Evolutionary conservation across 371 early-diverging fungal genomes (phyloP).

Genomic region (Mortierella sp.): DNA sequence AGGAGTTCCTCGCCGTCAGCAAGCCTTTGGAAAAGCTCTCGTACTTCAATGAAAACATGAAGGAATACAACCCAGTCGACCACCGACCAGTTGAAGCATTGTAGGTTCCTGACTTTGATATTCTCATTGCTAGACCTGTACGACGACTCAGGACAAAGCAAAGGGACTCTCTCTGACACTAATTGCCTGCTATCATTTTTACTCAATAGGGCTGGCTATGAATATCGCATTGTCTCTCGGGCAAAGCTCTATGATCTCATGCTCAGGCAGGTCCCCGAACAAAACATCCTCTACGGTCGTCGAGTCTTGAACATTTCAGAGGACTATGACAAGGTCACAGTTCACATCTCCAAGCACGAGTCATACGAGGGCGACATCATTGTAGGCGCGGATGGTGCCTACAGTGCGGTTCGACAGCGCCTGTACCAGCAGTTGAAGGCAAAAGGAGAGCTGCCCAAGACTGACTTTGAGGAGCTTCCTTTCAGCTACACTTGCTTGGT

Average conservation of each 20-base stretch:
- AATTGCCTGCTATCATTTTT: no score
- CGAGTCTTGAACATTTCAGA: not conserved
- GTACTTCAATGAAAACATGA: not conserved
- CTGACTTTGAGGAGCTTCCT: not conserved
- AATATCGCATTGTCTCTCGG: constrained; percentile 4
- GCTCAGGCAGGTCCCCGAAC: constrained; percentile 2
- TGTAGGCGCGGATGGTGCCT: constrained; percentile 20
- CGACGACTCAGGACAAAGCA: not conserved
- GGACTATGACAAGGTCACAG: not conserved
- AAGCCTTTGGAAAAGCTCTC: not conserved
- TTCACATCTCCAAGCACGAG: not conserved
- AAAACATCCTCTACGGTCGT: constrained; percentile 15
- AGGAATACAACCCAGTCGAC: not conserved
- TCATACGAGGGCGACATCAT: constrained; percentile 13
- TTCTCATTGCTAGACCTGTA: no score
- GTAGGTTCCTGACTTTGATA: not conserved
- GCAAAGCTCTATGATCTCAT: constrained; percentile 15
- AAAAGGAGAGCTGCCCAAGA: not conserved
- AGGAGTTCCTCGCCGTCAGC: not conserved
- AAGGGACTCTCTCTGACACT: not conserved
- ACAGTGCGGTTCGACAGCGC: constrained; percentile 14
- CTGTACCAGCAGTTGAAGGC: not conserved
- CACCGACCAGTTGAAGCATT: not conserved
- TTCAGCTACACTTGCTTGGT: constrained; percentile 20
- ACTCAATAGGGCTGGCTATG: constrained; percentile 5